phyloP scores from a whole-genome alignment of 2,329 filamentous ascomycete species.

The Thelonectria blattea region DNA sequence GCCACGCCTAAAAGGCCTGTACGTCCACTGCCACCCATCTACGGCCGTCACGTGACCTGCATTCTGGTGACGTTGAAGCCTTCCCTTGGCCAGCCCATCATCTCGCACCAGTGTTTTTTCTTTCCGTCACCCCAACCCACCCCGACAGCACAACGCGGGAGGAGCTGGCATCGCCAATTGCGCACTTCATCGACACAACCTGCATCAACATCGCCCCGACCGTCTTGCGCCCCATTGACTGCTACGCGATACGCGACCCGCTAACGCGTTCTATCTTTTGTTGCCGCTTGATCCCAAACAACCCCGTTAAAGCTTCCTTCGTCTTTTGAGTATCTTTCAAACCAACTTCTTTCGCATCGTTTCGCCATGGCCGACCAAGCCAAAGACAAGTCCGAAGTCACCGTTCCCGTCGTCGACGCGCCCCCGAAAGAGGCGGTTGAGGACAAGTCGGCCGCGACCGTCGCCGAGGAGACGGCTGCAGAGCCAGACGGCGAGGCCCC shows the following conservation, averaged over 20 bases:
- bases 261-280: constrained; percentile 40
- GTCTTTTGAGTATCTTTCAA: constrained; percentile 8
- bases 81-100: constrained; percentile 41
- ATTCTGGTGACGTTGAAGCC: constrained; percentile 45
- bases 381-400: constrained; percentile 45
- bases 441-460: constrained; percentile 32
- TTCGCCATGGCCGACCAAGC: constrained; percentile 48
- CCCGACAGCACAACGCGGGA: constrained; percentile 43
- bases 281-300: constrained; percentile 4
- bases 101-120: constrained; percentile 44
- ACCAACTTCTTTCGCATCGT: neutral
- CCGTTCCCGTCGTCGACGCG: constrained; percentile 42
- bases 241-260: constrained; percentile 37
- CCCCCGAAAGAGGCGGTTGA: constrained; percentile 16
- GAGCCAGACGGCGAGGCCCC: constrained; percentile 37
- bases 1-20: no score
- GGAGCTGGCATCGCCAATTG: constrained; percentile 42
- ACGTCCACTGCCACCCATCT: constrained; percentile 17
- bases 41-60: constrained; percentile 43
- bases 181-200: constrained; percentile 41
- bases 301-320: constrained; percentile 21
- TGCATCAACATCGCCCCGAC: constrained; percentile 39
- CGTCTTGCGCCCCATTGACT: constrained; percentile 40
- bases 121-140: constrained; percentile 43
- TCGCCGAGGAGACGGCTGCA: constrained; percentile 33